phyloP scores from a whole-genome alignment of 345 rosid species.

The rapeseed (Brassica napus) region Da-Ae NC_063435.1:25092001-25092500 shows the following conservation, averaged over 20 bases:
- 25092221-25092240: background rate
- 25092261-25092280: slow-evolving; percentile 4
- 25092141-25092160: slow-evolving; percentile 53
- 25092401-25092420: slow-evolving; percentile 37
- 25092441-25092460: background rate
- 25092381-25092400: slow-evolving; percentile 81
- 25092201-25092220: slow-evolving; percentile 47
- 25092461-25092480: background rate
- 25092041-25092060: background rate
- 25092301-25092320: slow-evolving; percentile 54
- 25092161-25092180: slow-evolving; percentile 42
- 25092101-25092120: slow-evolving; percentile 58
- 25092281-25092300: slow-evolving; percentile 44
- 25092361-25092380: slow-evolving; percentile 68
- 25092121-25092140: slow-evolving; percentile 61
- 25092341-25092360: slow-evolving; percentile 71
- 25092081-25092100: slow-evolving; percentile 14
- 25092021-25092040: background rate
- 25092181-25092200: slow-evolving; percentile 42
- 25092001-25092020: background rate
- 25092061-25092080: background rate
- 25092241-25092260: background rate
- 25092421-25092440: background rate
- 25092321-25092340: slow-evolving; percentile 57
- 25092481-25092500: slow-evolving; percentile 14